Conservation (phyloP, 768 basidiomycete species). For the Russula sp. region DNA sequence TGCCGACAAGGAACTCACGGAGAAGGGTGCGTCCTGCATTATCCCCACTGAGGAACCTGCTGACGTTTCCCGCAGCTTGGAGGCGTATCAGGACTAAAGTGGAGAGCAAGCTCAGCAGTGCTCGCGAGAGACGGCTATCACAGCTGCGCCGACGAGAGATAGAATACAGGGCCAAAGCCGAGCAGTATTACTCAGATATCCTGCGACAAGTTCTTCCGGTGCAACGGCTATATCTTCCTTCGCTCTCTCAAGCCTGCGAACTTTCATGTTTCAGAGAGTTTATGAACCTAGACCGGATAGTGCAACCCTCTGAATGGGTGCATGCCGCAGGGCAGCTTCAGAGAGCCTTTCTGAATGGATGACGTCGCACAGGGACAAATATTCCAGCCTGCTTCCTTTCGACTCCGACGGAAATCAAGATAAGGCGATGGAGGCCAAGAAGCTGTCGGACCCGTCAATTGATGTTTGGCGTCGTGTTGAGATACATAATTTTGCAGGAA, state of each 20-base stretch:
- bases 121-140: constrained; percentile 9
- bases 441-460: constrained; percentile 15
- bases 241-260: constrained; percentile 5
- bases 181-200: constrained; percentile 10
- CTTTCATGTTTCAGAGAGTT: constrained; percentile 27
- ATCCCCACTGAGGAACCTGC: background rate
- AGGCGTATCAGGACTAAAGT: constrained; percentile 23
- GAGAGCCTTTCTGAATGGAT: constrained; percentile 26
- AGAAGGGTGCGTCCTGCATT: constrained; percentile 11
- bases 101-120: background rate
- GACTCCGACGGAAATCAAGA: background rate
- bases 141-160: background rate
- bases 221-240: constrained; percentile 24
- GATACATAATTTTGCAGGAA: constrained; percentile 16
- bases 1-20: constrained; percentile 19
- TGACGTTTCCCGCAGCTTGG: constrained; percentile 20
- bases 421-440: constrained; percentile 10
- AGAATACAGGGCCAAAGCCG: background rate
- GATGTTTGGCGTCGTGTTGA: constrained; percentile 10
- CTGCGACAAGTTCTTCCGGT: constrained; percentile 21
- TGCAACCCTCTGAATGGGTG: constrained; percentile 13
- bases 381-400: constrained; percentile 3
- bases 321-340: constrained; percentile 3
- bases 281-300: constrained; percentile 5
- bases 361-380: constrained; percentile 5